A percentile compares a stretch with the other conserved stretches of the same genome.
Conservation (phyloP, 345 rosid genomes). For the Lumnitzera littorea region DNA sequence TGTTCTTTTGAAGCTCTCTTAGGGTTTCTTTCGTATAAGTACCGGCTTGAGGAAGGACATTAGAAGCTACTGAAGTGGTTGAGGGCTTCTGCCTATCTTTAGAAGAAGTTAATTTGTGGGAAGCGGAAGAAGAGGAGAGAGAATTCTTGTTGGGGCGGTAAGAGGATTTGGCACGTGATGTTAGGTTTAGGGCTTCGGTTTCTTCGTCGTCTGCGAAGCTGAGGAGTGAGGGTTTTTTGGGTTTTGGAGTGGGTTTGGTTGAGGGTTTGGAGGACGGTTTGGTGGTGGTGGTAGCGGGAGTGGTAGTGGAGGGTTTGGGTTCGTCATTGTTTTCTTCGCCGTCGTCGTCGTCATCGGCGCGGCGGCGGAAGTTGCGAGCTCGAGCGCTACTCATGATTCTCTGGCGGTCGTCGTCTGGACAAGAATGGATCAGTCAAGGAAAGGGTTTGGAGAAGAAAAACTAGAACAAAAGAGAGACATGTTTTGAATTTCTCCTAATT, state of each 20-base stretch:
- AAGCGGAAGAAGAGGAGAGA: constrained; percentile 28
- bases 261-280: background rate
- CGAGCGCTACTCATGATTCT: constrained; percentile 42
- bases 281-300: constrained; percentile 5
- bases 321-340: constrained; percentile 12
- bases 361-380: constrained; percentile 75
- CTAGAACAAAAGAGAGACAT: too few species aligned
- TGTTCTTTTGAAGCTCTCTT: constrained; percentile 58
- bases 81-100: constrained; percentile 45
- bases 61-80: constrained; percentile 34
- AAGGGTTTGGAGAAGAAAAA: too few species aligned
- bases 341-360: constrained; percentile 36
- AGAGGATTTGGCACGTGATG: constrained; percentile 25
- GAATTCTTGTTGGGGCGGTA: constrained; percentile 22
- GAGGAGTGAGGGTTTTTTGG: constrained; percentile 43
- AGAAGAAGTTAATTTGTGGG: constrained; percentile 48
- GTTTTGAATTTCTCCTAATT: too few species aligned
- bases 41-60: constrained; percentile 83
- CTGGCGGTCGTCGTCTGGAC: too few species aligned
- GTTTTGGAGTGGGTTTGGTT: constrained; percentile 29
- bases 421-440: too few species aligned
- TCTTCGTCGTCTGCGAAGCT: constrained; percentile 90
- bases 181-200: constrained; percentile 22
- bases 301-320: background rate
- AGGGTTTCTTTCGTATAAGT: constrained; percentile 82